Conservation (phyloP, 2,329 filamentous ascomycete genomes). For the Bipolaris gigantea region DNA sequence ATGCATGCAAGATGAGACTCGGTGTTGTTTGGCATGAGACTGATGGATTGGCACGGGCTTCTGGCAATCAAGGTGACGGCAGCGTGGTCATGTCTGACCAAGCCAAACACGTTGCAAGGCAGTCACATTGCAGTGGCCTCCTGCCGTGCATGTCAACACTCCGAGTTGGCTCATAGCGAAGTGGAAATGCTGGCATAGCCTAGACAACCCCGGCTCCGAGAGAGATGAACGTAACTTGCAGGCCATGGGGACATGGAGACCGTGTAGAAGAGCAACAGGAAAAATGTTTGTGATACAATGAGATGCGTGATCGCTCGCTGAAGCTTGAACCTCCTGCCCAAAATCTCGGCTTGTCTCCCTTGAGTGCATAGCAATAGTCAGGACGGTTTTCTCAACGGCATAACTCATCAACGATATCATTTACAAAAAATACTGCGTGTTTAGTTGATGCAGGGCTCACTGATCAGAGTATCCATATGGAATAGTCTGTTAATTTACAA, state of each 20-base stretch:
- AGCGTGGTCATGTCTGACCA: not conserved
- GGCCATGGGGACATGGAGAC: too few relatives aligned
- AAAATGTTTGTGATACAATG: too few relatives aligned
- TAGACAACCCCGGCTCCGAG: not conserved
- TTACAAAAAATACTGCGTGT: not conserved
- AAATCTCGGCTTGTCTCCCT: too few relatives aligned
- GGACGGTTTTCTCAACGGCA: too few relatives aligned
- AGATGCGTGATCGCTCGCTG: too few relatives aligned
- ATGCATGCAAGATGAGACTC: slow-evolving; percentile 2
- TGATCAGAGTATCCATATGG: not conserved
- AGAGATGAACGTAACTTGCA: not conserved
- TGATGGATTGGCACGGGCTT: not conserved
- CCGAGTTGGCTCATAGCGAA: not conserved
- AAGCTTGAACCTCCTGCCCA: too few relatives aligned
- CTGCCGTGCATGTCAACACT: not conserved
- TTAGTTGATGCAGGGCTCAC: not conserved
- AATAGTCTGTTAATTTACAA: not conserved
- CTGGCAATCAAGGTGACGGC: not conserved
- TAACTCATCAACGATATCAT: too few relatives aligned
- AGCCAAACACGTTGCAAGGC: not conserved
- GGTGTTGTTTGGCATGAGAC: slow-evolving; percentile 15
- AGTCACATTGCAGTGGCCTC: not conserved
- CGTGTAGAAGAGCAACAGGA: too few relatives aligned
- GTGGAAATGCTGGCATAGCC: not conserved
- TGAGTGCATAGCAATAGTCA: too few relatives aligned